Conservation (phyloP, 495 filamentous ascomycete genomes). For the Xeromyces bisporus region DNA sequence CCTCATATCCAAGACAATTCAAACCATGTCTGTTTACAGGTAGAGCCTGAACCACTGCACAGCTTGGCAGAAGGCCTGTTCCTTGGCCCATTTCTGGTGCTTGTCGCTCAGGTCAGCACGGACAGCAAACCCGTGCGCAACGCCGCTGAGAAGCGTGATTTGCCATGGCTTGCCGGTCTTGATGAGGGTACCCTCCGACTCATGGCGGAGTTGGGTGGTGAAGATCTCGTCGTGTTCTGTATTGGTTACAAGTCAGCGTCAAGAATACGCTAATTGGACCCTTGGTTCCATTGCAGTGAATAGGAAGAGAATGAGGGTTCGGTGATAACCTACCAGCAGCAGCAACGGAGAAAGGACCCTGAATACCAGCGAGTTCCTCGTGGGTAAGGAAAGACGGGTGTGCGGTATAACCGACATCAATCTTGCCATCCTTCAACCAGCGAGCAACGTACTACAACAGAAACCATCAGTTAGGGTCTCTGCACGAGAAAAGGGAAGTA, state of each 20-base stretch:
- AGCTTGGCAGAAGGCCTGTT: constrained; percentile 72
- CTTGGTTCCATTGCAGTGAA: not conserved
- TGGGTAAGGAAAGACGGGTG: constrained; percentile 64
- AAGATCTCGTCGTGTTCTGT: constrained; percentile 67
- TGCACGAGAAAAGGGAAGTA: not conserved
- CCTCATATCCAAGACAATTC: no score
- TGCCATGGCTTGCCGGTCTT: constrained; percentile 54
- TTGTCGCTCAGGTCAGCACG: constrained; percentile 45
- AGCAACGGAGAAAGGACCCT: constrained; percentile 56
- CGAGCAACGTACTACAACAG: constrained; percentile 23
- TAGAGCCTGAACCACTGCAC: constrained; percentile 58
- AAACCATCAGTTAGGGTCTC: not conserved
- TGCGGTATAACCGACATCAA: constrained; percentile 53
- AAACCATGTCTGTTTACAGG: constrained; percentile 31
- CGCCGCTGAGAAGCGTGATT: constrained; percentile 62
- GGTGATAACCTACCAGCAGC: constrained; percentile 40
- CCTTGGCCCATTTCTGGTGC: constrained; percentile 57
- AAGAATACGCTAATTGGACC: not conserved
- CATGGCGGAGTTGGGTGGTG: constrained; percentile 51
- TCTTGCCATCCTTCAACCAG: constrained; percentile 27
- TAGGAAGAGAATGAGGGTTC: not conserved
- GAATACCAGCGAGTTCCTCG: constrained; percentile 56
- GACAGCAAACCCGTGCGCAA: constrained; percentile 68
- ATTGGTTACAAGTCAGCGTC: not conserved
- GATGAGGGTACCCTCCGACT: constrained; percentile 41